Percentiles rank a stretch among this genome's conserved stretches.
These are phyloP conservation scores for Coemansia sp. DNA, from an alignment of 371 early-diverging fungal genomes.

Conservation along the genomic window DNA sequence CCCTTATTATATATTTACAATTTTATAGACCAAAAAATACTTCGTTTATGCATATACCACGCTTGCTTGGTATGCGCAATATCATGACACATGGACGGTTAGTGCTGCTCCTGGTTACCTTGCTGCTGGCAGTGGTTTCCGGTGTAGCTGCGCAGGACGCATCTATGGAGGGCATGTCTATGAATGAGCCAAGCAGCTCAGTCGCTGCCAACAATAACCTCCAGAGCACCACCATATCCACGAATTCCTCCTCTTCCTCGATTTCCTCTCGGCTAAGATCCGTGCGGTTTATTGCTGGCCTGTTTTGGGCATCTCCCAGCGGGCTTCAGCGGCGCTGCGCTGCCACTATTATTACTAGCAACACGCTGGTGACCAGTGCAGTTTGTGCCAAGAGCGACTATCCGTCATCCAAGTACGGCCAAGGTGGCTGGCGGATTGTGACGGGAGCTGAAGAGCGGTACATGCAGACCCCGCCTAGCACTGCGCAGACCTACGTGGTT, in stretches of 20 bases:
- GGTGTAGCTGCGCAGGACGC: constrained; percentile 2
- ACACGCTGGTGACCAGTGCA: constrained; percentile 37
- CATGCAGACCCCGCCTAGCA: constrained; percentile 6
- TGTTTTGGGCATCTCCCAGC: constrained; percentile 34
- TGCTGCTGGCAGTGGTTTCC: neutral
- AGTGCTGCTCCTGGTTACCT: neutral
- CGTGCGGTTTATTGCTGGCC: constrained; percentile 32
- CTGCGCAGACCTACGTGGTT: constrained; percentile 6
- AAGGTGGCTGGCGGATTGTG: constrained; percentile 29
- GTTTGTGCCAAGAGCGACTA: constrained; percentile 25
- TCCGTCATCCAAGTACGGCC: constrained; percentile 17
- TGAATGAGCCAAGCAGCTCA: neutral
- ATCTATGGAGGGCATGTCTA: neutral
- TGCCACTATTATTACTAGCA: constrained; percentile 33
- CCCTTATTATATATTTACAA: too few relatives aligned
- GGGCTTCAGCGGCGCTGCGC: constrained; percentile 38
- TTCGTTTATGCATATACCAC: too few relatives aligned
- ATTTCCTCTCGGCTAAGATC: constrained; percentile 8
- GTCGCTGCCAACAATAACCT: neutral
- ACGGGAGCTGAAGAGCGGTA: constrained; percentile 29
- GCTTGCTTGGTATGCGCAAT: too few relatives aligned
- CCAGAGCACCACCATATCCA: neutral
- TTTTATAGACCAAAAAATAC: too few relatives aligned
- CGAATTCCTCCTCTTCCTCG: neutral
- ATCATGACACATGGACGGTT: neutral